These are phyloP conservation scores for Exophiala phaeomuriformis DNA, from an alignment of 2,329 filamentous ascomycete genomes.

Conservation along the genomic window DNA sequence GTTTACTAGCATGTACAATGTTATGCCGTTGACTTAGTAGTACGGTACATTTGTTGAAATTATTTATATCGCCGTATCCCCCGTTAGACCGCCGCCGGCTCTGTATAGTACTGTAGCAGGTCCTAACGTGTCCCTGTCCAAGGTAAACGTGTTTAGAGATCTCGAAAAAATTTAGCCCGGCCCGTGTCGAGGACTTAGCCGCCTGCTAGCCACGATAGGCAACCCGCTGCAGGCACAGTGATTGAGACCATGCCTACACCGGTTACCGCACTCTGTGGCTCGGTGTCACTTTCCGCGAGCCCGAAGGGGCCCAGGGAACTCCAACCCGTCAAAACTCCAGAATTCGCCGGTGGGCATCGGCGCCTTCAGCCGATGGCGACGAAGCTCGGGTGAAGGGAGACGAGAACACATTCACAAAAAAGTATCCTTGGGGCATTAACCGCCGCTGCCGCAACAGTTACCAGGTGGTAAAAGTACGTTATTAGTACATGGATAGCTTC, in stretches of 20 bases:
- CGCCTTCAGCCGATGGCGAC: background rate
- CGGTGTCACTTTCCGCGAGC: background rate
- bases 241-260: background rate
- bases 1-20: no score
- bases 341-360: background rate
- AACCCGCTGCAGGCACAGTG: conserved; percentile 4
- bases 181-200: conserved; percentile 5
- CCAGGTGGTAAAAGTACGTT: no score
- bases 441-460: background rate
- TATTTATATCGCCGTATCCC: no score
- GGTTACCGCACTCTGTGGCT: background rate
- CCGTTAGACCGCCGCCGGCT: no score
- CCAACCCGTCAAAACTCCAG: background rate
- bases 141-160: no score
- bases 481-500: no score
- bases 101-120: no score
- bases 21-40: no score
- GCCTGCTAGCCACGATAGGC: conserved; percentile 1
- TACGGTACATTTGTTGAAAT: no score
- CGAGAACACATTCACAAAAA: background rate
- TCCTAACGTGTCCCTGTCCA: no score
- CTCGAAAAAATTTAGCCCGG: conserved; percentile 8
- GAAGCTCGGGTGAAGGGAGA: conserved; percentile 1
- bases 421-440: background rate
- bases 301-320: background rate